Evolutionary conservation across 2,329 filamentous ascomycete species (phyloP), one percentile per base, ranked within the genome.

Genomic region (Botrytis porri): DNA sequence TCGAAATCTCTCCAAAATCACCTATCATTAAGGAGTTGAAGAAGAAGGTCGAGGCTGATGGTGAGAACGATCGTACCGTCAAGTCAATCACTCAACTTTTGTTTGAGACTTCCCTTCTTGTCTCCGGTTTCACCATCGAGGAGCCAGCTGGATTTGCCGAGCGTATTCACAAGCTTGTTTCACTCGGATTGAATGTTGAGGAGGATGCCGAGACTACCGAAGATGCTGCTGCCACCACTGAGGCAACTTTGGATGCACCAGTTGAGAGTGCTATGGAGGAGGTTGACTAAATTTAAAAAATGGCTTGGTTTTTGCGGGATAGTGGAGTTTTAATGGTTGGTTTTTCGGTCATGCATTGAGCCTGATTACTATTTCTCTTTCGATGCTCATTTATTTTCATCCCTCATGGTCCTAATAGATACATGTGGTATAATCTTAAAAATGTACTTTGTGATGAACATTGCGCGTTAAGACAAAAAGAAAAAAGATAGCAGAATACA

Each of bases 81-180:
- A 98, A 98, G 90, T 97, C 94, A 76, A 98, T 99, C 83, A 97
- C 96, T 79, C 95, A 97, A 86, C 92, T 99, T 73, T 92, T 99
- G 80, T 99, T 96, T 86, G 96, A 99, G 92, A 99, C 96, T 79
- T 98, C 96, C 60, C 93, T 99, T 75, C 90, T 99, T 75, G 96
- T 98, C 82, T 98, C 96, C 80, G 96, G 96, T 81, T 99, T 99
- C 93, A 98, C 96, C 84, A 98, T 99, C 80, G 96, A 99, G 75
- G 96, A 99, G 90, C 96, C 96, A 77, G 94, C 96, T 80, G 92
- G 93, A 85, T 99, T 98, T 84, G 94, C 96, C 78, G 95, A 98
- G 89, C 95, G 96, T 84, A 98, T 99, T 84, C 95, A 99, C 93
- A 98, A 98, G 92, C 94, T 99, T 78, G 95, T 99, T 78, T 97